A percentile compares a stretch with the other conserved stretches of the same genome.
These are phyloP conservation scores for Candida arabinofermentans DNA, from an alignment of 805 yeast genomes.

Conservation along the genomic window DNA sequence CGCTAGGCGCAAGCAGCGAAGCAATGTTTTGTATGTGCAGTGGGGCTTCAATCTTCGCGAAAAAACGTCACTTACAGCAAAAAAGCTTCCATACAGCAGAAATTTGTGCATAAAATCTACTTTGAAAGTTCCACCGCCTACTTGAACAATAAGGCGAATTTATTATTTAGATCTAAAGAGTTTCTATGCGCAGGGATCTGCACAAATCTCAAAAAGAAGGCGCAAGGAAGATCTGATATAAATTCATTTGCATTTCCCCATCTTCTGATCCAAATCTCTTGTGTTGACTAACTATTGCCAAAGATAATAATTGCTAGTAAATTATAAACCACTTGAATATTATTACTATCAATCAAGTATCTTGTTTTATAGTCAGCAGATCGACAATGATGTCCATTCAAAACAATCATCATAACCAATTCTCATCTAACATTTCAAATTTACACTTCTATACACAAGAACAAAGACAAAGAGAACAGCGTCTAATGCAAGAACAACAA, in stretches of 20 bases:
- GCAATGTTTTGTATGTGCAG: too few species aligned
- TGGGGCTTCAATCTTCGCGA: background rate
- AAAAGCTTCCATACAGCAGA: background rate
- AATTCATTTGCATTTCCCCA: background rate
- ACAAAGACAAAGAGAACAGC: too few species aligned
- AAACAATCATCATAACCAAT: slow-evolving; percentile 5
- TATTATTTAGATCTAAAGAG: background rate
- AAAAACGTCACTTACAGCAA: too few species aligned
- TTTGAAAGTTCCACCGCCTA: background rate
- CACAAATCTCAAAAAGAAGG: slow-evolving; percentile 4
- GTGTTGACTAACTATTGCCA: background rate
- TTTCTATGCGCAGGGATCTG: background rate
- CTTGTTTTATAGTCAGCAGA: background rate
- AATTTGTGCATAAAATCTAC: background rate
- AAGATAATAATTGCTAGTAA: too few species aligned
- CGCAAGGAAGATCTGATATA: slow-evolving; percentile 5
- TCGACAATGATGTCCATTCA: slow-evolving; percentile 12
- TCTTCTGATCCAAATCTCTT: background rate
- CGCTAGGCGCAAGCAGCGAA: too few species aligned
- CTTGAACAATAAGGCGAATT: background rate
- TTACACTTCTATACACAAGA: slow-evolving; percentile 6
- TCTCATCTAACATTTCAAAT: slow-evolving; percentile 8
- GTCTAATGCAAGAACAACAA: background rate
- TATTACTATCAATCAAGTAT: background rate
- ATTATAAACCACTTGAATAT: background rate